phyloP scores from a whole-genome alignment of 1,284 basidiomycete species.

The Moesziomyces antarcticus region DNA sequence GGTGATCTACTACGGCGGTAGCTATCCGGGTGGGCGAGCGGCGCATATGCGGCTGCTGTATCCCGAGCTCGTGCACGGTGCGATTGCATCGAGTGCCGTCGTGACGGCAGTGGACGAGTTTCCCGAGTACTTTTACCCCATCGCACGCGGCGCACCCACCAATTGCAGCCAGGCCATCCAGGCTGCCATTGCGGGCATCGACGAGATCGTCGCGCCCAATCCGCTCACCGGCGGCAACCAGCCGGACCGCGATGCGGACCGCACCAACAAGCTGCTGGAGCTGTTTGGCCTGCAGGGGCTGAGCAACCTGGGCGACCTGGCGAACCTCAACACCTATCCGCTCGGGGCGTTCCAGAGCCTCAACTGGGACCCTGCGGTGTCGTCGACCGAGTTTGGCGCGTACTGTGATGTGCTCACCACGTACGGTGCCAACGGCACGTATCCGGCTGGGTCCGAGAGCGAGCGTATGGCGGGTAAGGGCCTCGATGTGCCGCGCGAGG shows the following conservation, averaged over 20 bases:
- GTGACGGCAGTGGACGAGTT: slow-evolving; percentile 64
- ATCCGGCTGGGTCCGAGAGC: slow-evolving; percentile 8
- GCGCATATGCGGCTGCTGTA: slow-evolving; percentile 90
- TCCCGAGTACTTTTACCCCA: slow-evolving; percentile 81
- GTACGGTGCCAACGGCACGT: slow-evolving; percentile 29
- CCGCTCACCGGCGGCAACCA: slow-evolving; percentile 49
- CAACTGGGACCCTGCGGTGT: slow-evolving; percentile 58
- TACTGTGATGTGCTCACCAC: slow-evolving; percentile 45
- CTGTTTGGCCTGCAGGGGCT: slow-evolving; percentile 54
- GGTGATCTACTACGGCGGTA: slow-evolving; percentile 91
- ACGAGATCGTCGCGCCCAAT: slow-evolving; percentile 58
- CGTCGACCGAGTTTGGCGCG: slow-evolving; percentile 43
- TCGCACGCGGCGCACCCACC: slow-evolving; percentile 79
- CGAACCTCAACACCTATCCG: slow-evolving; percentile 55
- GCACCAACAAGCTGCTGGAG: slow-evolving; percentile 35
- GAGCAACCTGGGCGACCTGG: slow-evolving; percentile 52
- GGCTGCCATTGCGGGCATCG: slow-evolving; percentile 67
- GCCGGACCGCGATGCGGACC: slow-evolving; percentile 35
- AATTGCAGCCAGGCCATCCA: slow-evolving; percentile 79
- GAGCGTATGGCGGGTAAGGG: slow-evolving; percentile 12
- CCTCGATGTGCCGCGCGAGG: slow-evolving; percentile 28
- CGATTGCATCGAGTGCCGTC: slow-evolving; percentile 78
- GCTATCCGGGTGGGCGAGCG: slow-evolving; percentile 89
- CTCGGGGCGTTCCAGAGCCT: slow-evolving; percentile 60
- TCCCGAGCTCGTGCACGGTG: slow-evolving; percentile 87